Base-by-base conservation (phyloP, 2,329 filamentous ascomycete species). In the Cladosporium halotolerans region DNA sequence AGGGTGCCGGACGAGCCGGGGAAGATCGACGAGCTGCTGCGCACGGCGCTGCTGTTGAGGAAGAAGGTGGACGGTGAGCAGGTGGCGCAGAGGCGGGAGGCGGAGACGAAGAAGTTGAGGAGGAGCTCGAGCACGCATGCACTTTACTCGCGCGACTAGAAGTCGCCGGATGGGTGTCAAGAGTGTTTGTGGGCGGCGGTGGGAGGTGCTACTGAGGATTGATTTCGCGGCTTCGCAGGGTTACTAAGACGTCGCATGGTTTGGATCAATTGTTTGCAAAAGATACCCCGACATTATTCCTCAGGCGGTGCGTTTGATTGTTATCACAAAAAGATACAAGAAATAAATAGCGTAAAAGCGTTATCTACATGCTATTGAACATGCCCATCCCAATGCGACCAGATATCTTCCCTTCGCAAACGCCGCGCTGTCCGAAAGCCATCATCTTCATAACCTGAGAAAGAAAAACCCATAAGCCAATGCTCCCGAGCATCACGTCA, bases 1-100 rank as follows among this genome's bases (percentile, higher is more conserved):
- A 39, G 46, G 16, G 31, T 63, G 3, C 45, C 55, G n/a, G 56
- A 60, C 11, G 57, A 61, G 45, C 42, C 56, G 19, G 56, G 54
- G 19, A 62, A 62, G 47, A 52, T 66, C 11, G 62, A 62, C n/a
- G 63, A 66, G 42, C 50, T 67, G 52, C 62, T 68, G 4, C 57
- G 59, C 9, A 55, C 59, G 34, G 64, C 65, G 2, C 62, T 63
- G 31, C 36, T 57, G 42, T 45, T 66, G 45, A 54, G 63, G 54
- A 65, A 61, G 57, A 63, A 60, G 44, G 42, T 68, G 31, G 55
- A 54, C n/a, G 45, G 45, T 1, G 61, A 64, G 45, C 55, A 60
- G 23, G 58, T 67, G 2, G 60, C 62, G 38, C 47, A 60, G 46
- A 57, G 63, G 51, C 46, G 65, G 10, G 57, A 54, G 32, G 47